A percentile compares a stretch with the other conserved stretches of the same genome.
Evolutionary conservation across 177 flowering plant genomes (phyloP).

Genomic region (Vitis hybrid): DNA sequence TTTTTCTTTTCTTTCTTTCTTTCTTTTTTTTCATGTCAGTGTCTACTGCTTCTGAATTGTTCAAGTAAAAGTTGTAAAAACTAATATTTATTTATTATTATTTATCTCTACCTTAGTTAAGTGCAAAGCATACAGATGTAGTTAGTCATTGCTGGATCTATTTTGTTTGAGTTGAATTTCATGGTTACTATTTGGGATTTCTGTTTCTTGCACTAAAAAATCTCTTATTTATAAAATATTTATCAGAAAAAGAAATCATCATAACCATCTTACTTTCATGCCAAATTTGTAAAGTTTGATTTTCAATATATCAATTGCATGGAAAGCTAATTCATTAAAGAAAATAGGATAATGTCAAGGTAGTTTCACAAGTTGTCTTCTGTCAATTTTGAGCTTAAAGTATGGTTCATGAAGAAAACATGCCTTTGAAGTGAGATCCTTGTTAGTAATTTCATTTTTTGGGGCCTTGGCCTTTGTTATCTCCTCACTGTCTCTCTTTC

Average conservation of each 20-base stretch:
- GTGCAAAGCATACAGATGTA: not conserved
- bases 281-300: not conserved
- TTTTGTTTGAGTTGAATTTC: not conserved
- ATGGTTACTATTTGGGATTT: too few species aligned
- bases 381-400: too few species aligned
- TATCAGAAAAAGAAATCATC: not conserved
- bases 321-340: not conserved
- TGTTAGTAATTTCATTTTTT: not conserved
- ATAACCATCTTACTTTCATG: not conserved
- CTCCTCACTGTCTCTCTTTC: not conserved
- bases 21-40: not conserved
- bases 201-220: too few species aligned
- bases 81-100: not conserved
- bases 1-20: not conserved
- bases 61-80: not conserved
- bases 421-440: not conserved
- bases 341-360: not conserved
- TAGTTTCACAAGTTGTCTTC: not conserved
- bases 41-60: not conserved
- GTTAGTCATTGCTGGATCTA: not conserved
- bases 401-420: not conserved
- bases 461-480: not conserved
- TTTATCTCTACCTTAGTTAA: not conserved
- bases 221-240: too few species aligned
- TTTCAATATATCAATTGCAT: not conserved